Evolutionary conservation across 78 protist species (phyloP).

Genomic region (slime mould (Dictyostelium discoideum)): DNA sequence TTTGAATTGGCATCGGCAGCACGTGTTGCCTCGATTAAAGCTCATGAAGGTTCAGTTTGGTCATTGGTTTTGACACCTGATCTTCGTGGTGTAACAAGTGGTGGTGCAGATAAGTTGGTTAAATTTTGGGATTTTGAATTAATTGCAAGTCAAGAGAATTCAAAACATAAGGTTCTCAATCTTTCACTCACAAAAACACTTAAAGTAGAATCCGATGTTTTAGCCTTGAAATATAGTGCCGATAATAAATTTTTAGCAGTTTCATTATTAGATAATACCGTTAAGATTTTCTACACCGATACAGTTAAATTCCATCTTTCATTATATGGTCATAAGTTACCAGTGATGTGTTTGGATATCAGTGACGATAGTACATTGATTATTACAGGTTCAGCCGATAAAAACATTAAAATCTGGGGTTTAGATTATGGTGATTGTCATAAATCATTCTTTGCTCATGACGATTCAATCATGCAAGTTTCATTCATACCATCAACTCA

Average conservation of each 20-base stretch:
- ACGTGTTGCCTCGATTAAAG: constrained; percentile 40
- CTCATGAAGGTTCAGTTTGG: constrained; percentile 91
- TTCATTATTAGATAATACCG: constrained; percentile 93
- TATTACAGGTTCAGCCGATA: constrained; percentile 96
- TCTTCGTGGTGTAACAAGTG: constrained; percentile 88
- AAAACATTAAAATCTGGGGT: constrained; percentile 94
- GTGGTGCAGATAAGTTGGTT: constrained; percentile 91
- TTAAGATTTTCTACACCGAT: constrained; percentile 93
- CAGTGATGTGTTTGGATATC: constrained; percentile 92
- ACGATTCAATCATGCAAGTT: constrained; percentile 90
- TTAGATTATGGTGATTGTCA: constrained; percentile 98
- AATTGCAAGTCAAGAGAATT: constrained; percentile 14
- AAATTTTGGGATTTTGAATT: constrained; percentile 96
- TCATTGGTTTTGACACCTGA: constrained; percentile 77
- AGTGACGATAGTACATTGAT: constrained; percentile 90
- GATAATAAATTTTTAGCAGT: constrained; percentile 88
- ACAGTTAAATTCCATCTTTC: constrained; percentile 93
- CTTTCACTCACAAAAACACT: constrained; percentile 76
- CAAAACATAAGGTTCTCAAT: constrained; percentile 16
- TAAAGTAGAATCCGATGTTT: constrained; percentile 90
- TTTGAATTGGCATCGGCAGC: constrained; percentile 86
- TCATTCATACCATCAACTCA: constrained; percentile 94
- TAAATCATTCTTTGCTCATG: constrained; percentile 94
- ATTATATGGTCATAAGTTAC: constrained; percentile 98
- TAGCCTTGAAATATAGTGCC: constrained; percentile 70